Evolutionary conservation across 2,329 filamentous ascomycete genomes (phyloP).

Genomic region (Xylaria sp.): DNA sequence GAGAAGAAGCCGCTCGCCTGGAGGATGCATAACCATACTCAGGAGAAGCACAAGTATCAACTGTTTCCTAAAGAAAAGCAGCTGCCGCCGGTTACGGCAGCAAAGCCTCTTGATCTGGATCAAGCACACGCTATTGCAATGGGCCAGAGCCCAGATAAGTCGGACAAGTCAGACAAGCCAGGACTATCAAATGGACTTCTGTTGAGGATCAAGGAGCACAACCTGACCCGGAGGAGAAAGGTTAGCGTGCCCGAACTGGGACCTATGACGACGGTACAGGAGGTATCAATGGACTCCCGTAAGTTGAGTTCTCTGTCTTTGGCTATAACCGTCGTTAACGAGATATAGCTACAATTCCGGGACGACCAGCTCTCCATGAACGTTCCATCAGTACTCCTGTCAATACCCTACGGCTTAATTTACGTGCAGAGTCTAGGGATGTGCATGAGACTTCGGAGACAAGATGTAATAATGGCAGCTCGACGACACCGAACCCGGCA

Average conservation of each 20-base stretch:
- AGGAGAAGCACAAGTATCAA: slow-evolving; percentile 68
- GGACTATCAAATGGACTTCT: slow-evolving; percentile 57
- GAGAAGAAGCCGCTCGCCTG: slow-evolving; percentile 64
- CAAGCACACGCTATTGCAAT: slow-evolving; percentile 59
- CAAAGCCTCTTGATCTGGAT: slow-evolving; percentile 62
- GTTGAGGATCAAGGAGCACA: slow-evolving; percentile 68
- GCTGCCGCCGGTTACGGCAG: slow-evolving; percentile 53
- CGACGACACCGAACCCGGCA: slow-evolving; percentile 14
- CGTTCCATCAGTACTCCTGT: slow-evolving; percentile 72
- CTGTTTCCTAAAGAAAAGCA: slow-evolving; percentile 68
- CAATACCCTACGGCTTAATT: slow-evolving; percentile 60
- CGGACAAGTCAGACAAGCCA: slow-evolving; percentile 57
- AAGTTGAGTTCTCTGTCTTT: slow-evolving; percentile 51
- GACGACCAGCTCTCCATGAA: slow-evolving; percentile 72
- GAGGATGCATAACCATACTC: slow-evolving; percentile 65
- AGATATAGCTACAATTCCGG: slow-evolving; percentile 71
- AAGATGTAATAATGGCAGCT: slow-evolving; percentile 15
- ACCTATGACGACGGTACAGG: slow-evolving; percentile 76
- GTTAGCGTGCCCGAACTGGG: slow-evolving; percentile 72
- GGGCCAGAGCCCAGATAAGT: slow-evolving; percentile 49
- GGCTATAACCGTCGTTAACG: slow-evolving; percentile 34
- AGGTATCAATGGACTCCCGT: slow-evolving; percentile 77
- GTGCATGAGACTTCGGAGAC: slow-evolving; percentile 21
- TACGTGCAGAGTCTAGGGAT: slow-evolving; percentile 52
- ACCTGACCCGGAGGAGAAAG: slow-evolving; percentile 68